These are phyloP conservation scores for Hanseniaspora gamundiae DNA, from an alignment of 1,139 yeast species.

Conservation along the genomic window DNA sequence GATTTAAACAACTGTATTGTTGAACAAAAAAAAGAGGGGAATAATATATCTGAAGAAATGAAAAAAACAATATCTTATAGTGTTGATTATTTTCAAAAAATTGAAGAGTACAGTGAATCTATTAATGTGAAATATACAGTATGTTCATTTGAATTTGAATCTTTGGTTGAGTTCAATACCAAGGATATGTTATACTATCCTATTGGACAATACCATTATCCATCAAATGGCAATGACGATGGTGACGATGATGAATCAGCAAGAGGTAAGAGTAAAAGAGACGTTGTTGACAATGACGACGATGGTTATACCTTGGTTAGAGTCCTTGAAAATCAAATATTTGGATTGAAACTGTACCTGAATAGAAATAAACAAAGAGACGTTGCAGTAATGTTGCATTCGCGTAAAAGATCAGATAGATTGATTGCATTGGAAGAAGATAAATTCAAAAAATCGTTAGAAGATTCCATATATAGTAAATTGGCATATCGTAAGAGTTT, in stretches of 20 bases:
- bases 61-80: not conserved
- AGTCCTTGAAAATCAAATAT: conserved; percentile 14
- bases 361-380: conserved; percentile 19
- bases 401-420: conserved; percentile 24
- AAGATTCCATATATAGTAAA: conserved; percentile 19
- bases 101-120: conserved; percentile 18
- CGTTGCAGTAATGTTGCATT: conserved; percentile 19
- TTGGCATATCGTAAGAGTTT: conserved; percentile 20
- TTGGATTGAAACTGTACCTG: conserved; percentile 16
- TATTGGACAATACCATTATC: conserved; percentile 5
- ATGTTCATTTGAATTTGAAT: conserved; percentile 17
- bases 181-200: not conserved
- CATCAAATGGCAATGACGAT: conserved; percentile 1
- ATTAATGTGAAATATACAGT: conserved; percentile 15
- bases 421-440: conserved; percentile 24
- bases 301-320: conserved; percentile 8
- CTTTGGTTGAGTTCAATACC: conserved; percentile 13
- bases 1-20: conserved; percentile 22
- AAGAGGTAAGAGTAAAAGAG: conserved; percentile 7
- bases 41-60: conserved; percentile 2
- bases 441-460: conserved; percentile 19
- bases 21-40: conserved; percentile 11
- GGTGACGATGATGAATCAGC: conserved; percentile 6
- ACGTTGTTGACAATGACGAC: conserved; percentile 9
- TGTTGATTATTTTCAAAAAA: conserved; percentile 21